Conservation (phyloP, 208 protist genomes). For the Leishmania arabica region DNA sequence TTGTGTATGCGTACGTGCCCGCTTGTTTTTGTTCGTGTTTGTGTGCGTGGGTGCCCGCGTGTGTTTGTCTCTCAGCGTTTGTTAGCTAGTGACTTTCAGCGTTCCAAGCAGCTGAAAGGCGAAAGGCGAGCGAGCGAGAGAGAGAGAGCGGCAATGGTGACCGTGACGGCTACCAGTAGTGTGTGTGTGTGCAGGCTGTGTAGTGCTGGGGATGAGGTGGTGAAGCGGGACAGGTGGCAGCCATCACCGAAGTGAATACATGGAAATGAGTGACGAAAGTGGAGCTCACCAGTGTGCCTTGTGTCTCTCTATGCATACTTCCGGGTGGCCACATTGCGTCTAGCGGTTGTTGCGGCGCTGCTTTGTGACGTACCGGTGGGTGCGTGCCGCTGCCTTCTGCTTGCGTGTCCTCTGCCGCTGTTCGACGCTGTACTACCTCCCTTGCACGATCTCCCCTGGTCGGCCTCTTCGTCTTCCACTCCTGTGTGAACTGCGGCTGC, state of each 20-base stretch:
- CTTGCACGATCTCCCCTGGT: neutral
- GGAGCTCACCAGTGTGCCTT: neutral
- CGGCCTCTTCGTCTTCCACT: no score
- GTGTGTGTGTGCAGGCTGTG: neutral
- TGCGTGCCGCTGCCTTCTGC: neutral
- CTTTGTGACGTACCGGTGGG: neutral
- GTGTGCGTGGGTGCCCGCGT: neutral
- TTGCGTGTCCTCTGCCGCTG: neutral
- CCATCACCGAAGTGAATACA: neutral
- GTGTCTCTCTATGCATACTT: neutral
- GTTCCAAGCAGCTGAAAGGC: neutral
- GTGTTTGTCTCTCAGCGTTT: neutral
- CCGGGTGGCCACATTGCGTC: neutral
- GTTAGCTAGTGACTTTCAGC: neutral
- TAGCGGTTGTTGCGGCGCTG: neutral
- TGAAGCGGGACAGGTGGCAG: neutral
- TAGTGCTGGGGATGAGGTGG: neutral
- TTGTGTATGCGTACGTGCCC: neutral
- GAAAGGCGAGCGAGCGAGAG: neutral
- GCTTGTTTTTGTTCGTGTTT: neutral
- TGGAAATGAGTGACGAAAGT: neutral
- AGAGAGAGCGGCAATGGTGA: neutral
- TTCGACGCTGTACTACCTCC: neutral
- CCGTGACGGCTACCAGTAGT: neutral
- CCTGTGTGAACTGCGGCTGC: neutral